A percentile compares a stretch with the other conserved stretches of the same genome.
Conservation (phyloP, 2,329 filamentous ascomycete genomes). For the Emydomyces testavorans region DNA sequence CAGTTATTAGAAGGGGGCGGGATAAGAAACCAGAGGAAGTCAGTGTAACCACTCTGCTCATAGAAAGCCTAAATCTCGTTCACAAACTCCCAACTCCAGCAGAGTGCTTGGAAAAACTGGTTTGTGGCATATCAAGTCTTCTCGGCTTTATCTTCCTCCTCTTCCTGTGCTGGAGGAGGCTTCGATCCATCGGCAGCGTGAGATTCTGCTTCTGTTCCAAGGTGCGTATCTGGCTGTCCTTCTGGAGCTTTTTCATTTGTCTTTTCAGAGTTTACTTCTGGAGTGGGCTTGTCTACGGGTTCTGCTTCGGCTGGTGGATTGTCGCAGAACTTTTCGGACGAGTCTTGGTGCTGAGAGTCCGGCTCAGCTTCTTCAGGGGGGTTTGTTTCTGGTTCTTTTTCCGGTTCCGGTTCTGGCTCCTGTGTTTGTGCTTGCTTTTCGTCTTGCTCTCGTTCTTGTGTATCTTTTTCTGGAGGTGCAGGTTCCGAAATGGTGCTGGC, state of each 20-base stretch:
- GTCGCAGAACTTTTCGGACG: not conserved
- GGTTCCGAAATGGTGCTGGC: not conserved
- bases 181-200: not conserved
- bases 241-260: not conserved
- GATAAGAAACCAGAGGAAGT: no score
- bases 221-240: not conserved
- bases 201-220: not conserved
- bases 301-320: not conserved
- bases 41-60: no score
- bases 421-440: not conserved
- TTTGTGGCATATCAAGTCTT: conserved; percentile 4
- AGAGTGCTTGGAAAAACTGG: no score
- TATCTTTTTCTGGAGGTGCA: conserved; percentile 15
- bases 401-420: not conserved
- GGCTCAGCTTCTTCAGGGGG: not conserved
- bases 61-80: no score
- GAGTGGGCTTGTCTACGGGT: not conserved
- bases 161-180: not conserved
- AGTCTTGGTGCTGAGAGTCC: not conserved
- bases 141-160: not conserved
- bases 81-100: no score
- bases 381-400: not conserved
- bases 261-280: not conserved
- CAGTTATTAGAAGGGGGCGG: no score
- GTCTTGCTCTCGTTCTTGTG: not conserved